Base-by-base conservation (phyloP, 1,139 yeast genomes). In the Diutina sp. region DNA sequence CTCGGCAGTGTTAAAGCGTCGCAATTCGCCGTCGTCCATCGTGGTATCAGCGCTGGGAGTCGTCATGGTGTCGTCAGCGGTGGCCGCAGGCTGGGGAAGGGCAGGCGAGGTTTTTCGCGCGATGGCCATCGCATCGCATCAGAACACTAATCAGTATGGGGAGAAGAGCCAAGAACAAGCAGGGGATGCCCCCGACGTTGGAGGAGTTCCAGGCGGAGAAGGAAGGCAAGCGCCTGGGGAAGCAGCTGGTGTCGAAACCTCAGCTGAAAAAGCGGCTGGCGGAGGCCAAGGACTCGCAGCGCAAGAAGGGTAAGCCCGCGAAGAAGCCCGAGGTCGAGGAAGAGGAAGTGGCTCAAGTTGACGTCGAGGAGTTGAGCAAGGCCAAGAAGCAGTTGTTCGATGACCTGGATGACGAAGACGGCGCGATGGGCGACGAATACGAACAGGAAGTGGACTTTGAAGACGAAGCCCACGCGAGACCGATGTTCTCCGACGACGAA, bases 101-200 rank as follows among this genome's bases (percentile, higher is more conserved):
- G 21, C 30, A 30, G 30, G 29, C 51, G 32, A 30, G 30, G 16
- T 47, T 47, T 47, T 29, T n/a, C 51, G 29, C 16, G 51, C 51
- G 51, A 47, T 21, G 51, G 30, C 38, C 62, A 60, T 60, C 65
- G 57, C 64, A 60, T 59, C 63, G 61, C 61, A 14, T 29, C 18
- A 25, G 28, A 21, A 21, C 50, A 46, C n/a, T 18, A 14, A 58
- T 41, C 47, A 66, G 58, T 58, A 90, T 90, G 97, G 97, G 97
- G 69, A 86, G 96, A 82, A 85, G 89, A 77, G 87, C 90, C 59
- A 88, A 85, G 74, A 86, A 87, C 67, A 90, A 88, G 77, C 97
- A 90, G 73, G 91, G 89, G 44, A 87, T 80, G 59, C 97, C 97
- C 63, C 97, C 97, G 51, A 67, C 88, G 12, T 76, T 84, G 61